These are phyloP conservation scores for Cutaneotrichosporon dermatis DNA, from an alignment of 1,284 basidiomycete species.

Conservation along the genomic window DNA sequence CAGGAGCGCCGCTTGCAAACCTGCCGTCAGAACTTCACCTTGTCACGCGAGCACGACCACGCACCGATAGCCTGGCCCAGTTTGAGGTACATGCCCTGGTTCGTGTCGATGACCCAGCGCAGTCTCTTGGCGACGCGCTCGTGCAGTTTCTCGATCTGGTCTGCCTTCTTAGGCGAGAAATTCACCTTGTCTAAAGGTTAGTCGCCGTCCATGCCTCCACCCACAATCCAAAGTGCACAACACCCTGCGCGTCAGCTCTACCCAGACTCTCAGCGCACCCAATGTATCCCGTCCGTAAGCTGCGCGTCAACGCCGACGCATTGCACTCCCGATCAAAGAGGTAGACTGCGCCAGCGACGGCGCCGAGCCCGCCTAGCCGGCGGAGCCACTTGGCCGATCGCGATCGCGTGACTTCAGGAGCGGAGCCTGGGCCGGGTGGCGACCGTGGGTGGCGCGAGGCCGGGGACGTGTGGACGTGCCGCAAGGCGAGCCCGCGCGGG, in stretches of 20 bases:
- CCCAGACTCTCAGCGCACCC: conserved; percentile 48
- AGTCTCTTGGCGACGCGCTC: conserved; percentile 74
- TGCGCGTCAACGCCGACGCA: conserved; percentile 63
- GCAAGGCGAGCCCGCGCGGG: neutral
- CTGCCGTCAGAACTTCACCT: conserved; percentile 46
- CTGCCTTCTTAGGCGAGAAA: conserved; percentile 61
- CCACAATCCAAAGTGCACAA: conserved; percentile 46
- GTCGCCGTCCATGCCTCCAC: neutral
- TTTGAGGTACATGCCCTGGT: conserved; percentile 85
- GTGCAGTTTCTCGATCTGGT: conserved; percentile 70
- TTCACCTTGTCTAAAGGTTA: conserved; percentile 63
- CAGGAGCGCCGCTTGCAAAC: conserved; percentile 74
- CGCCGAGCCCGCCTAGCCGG: conserved; percentile 11
- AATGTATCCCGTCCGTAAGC: conserved; percentile 62
- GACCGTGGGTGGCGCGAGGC: neutral
- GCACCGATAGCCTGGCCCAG: conserved; percentile 58
- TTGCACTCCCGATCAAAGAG: conserved; percentile 59
- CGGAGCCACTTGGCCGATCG: neutral
- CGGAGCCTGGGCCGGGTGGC: neutral
- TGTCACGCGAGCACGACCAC: neutral
- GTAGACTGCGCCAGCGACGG: conserved; percentile 54
- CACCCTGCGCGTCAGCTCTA: conserved; percentile 25
- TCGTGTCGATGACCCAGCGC: conserved; percentile 66
- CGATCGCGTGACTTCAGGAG: neutral
- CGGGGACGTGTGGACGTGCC: neutral